phyloP scores from a whole-genome alignment of 2,329 filamentous ascomycete genomes.

The Penicillium sclerotigenum region DNA sequence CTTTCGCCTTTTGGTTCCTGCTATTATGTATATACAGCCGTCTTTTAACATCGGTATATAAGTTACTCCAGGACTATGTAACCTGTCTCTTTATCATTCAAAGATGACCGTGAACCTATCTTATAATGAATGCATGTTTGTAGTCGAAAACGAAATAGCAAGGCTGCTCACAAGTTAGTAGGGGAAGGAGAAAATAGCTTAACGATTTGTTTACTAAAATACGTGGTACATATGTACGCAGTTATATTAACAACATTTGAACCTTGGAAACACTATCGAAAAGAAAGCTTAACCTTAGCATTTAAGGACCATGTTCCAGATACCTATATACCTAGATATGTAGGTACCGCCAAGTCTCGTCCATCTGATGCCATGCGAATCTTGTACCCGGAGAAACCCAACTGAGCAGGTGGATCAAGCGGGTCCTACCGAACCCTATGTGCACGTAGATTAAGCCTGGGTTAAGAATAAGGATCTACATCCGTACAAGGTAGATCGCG shows the following conservation, averaged over 20 bases:
- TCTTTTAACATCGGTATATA: neutral
- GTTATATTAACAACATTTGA: neutral
- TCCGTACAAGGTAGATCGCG: neutral
- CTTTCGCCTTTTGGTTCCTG: neutral
- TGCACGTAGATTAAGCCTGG: neutral
- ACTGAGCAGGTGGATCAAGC: neutral
- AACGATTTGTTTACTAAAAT: neutral
- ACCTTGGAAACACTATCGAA: neutral
- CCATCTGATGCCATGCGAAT: neutral
- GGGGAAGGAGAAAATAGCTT: neutral
- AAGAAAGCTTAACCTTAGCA: neutral
- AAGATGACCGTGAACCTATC: neutral
- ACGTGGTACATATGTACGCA: no score
- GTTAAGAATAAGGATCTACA: neutral
- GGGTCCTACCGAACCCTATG: neutral
- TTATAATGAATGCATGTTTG: neutral
- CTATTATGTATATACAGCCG: neutral
- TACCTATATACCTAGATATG: neutral
- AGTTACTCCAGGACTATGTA: neutral
- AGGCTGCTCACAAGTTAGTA: neutral
- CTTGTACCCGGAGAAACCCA: neutral
- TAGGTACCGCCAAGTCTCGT: neutral
- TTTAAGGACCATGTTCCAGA: neutral
- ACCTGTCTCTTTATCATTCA: no score
- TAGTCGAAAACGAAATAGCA: neutral